These are phyloP conservation scores for Limonium bicolor DNA, from an alignment of 148 eudicot species.

Conservation along the genomic window DNA sequence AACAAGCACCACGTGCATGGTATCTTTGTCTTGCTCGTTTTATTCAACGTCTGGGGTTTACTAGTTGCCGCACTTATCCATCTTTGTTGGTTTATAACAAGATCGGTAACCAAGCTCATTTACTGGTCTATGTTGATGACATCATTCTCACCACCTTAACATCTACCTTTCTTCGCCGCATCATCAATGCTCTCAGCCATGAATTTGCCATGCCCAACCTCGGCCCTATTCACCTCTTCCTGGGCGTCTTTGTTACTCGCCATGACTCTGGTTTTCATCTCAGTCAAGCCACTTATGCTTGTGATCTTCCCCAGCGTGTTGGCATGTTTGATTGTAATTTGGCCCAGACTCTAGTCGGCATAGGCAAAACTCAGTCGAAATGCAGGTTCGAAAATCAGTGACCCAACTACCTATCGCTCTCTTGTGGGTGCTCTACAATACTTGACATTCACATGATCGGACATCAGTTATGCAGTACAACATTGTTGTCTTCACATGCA, in stretches of 20 bases:
- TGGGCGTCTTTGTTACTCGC: neutral
- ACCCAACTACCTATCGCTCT: neutral
- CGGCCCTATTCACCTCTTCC: neutral
- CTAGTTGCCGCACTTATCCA: conserved; percentile 4
- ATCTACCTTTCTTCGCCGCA: neutral
- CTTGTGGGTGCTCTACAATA: neutral
- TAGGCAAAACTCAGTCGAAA: neutral
- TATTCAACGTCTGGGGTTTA: neutral
- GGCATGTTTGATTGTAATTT: neutral
- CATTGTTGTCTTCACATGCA: neutral
- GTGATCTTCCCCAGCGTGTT: neutral
- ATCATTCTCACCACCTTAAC: neutral
- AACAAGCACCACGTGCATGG: neutral
- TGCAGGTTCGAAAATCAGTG: neutral
- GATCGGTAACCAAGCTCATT: too few relatives aligned
- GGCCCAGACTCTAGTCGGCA: neutral
- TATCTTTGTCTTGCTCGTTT: neutral
- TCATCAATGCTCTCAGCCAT: neutral
- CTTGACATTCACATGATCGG: neutral
- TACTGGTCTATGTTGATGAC: neutral
- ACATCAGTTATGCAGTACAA: conserved; percentile 14
- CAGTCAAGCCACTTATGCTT: too few relatives aligned
- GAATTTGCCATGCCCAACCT: neutral
- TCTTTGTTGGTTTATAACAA: neutral
- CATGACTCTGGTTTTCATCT: neutral